Percentiles rank a stretch among this genome's conserved stretches.
These are phyloP conservation scores for Phytophthora nicotianae DNA, from an alignment of 352 stramenopile genomes.

Conservation along the genomic window DNA sequence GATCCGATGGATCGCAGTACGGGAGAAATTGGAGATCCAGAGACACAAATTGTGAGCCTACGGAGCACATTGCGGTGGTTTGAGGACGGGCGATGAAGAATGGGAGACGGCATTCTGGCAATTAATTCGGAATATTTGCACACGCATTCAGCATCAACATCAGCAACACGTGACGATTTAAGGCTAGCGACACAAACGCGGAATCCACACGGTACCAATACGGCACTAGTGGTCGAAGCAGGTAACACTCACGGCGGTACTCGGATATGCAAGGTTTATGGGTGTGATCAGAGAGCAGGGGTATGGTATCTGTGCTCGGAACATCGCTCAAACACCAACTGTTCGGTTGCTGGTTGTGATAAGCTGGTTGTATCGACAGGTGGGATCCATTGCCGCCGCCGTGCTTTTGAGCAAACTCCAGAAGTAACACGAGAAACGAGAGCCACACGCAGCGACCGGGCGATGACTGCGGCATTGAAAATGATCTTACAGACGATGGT, in stretches of 20 bases:
- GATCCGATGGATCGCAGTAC: not conserved
- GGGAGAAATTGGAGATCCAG: not conserved
- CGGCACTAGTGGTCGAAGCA: not conserved
- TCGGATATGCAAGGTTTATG: not conserved
- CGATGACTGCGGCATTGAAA: too few relatives aligned
- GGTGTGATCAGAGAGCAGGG: not conserved
- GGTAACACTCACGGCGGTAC: not conserved
- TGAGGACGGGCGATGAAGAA: not conserved
- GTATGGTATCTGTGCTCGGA: not conserved
- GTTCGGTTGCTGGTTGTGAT: not conserved
- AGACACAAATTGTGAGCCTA: not conserved
- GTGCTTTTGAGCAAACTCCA: too few relatives aligned
- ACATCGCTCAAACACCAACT: not conserved
- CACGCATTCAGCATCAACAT: too few relatives aligned
- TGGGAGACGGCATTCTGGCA: not conserved
- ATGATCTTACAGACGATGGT: too few relatives aligned
- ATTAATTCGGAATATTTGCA: not conserved
- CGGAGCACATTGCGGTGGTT: not conserved
- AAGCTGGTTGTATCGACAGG: not conserved
- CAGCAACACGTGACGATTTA: too few relatives aligned
- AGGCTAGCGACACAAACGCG: too few relatives aligned
- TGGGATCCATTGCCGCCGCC: too few relatives aligned
- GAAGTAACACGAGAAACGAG: too few relatives aligned
- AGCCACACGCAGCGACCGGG: too few relatives aligned
- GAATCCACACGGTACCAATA: not conserved